These are phyloP conservation scores for Cryptosporidium xiaoi DNA, from an alignment of 169 alveolate genomes.

Conservation along the genomic window DNA sequence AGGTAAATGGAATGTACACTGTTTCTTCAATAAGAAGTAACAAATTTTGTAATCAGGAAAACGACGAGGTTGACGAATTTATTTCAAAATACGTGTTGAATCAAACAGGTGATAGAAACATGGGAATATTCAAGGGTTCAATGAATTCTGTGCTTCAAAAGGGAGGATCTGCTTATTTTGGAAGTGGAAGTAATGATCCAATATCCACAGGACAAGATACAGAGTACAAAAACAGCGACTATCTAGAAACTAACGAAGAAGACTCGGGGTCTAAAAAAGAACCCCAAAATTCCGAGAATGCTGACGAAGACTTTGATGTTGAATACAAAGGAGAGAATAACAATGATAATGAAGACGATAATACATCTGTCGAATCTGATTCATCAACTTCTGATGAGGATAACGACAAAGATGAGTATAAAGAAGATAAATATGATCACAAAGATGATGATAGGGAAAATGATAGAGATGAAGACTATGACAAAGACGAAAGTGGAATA, in stretches of 20 bases:
- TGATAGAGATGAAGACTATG: conserved; percentile 36
- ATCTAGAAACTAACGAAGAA: background rate
- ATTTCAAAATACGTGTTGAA: conserved; percentile 29
- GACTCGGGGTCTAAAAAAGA: conserved; percentile 73
- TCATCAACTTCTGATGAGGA: conserved; percentile 73
- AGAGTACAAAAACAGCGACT: conserved; percentile 1
- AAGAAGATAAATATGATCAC: conserved; percentile 48
- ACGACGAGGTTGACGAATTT: conserved; percentile 68
- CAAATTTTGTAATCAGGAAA: conserved; percentile 16
- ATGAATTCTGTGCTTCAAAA: conserved; percentile 20
- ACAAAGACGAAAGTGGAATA: conserved; percentile 24
- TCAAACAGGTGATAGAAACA: conserved; percentile 35
- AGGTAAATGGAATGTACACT: conserved; percentile 70
- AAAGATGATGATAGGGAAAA: conserved; percentile 74
- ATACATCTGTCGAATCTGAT: conserved; percentile 48
- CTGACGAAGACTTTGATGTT: conserved; percentile 74
- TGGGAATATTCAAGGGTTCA: conserved; percentile 54
- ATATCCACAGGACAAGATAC: background rate
- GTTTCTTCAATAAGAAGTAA: conserved; percentile 48
- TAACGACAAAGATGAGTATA: conserved; percentile 66
- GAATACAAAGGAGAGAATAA: conserved; percentile 78
- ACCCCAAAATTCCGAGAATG: conserved; percentile 79
- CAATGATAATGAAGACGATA: conserved; percentile 79
- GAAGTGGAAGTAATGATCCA: conserved; percentile 41
- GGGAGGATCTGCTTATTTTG: conserved; percentile 30